Base-by-base conservation (phyloP, 257 asterid genomes). In the Penstemon eatonii region DNA sequence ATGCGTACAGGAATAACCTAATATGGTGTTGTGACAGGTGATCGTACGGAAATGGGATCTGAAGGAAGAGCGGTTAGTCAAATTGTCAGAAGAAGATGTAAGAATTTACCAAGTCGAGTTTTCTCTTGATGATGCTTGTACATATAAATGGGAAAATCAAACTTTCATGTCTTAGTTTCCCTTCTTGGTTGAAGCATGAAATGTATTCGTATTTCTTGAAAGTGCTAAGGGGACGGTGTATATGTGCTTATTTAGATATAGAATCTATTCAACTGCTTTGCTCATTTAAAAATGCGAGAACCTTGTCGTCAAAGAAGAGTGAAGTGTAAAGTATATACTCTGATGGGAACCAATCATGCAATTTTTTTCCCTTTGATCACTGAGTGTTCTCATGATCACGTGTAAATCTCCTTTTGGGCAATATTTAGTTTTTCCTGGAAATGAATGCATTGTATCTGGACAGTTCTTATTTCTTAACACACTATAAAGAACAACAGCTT, bases 31-130 rank as follows among this genome's bases (percentile, higher is more conserved):
- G 59, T 64, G 60, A 60, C 83, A 94, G 99, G 96, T 87, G 72
- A 70, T 91, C 64, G 85, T 89, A 64, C 84, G 89, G 75, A 91
- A 78, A 79, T 94, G 99, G 99, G 91, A 88, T 74, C 69, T 68
- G 57, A 74, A 76, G 49, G 93, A 87, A 68, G 99, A 91, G 80
- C 75, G 81, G 51, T 73, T 94, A 55, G 70, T 86, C 77, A 89
- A 82, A 75, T 56, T 89, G 69, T 62, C 84, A 1, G 97, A 87
- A 63, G 99, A 90, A 67, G 96, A 90, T 90, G 99, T 89, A 71
- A 69, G 81, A 56, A 62, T 60, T 75, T 41, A 66, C 65, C 41
- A 43, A 74, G 60, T 69, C 13, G 56, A 18, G 37, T 49, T 73
- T 74, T 52, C 57, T 68, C 47, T 68, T 38, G 38, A 43, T 69